Evolutionary conservation across 2,329 filamentous ascomycete species (phyloP).

Genomic region (Nothopassalora personata): DNA sequence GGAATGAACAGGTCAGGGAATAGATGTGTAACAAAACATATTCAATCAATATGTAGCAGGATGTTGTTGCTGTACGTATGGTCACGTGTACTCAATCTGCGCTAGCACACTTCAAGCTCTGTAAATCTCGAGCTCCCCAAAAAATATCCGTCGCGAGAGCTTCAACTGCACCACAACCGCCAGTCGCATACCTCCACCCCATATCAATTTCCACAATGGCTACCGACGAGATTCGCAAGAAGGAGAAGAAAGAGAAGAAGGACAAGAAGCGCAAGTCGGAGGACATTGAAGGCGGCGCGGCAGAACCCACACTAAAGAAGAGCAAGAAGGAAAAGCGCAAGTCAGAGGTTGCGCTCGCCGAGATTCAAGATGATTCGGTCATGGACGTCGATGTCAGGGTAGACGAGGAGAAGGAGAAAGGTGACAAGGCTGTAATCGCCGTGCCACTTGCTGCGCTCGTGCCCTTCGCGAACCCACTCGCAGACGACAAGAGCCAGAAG

Average conservation of each 20-base stretch:
- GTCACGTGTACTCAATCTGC: neutral
- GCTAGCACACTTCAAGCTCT: neutral
- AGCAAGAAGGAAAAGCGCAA: slow-evolving; percentile 56
- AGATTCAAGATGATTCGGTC: slow-evolving; percentile 27
- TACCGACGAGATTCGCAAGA: slow-evolving; percentile 37
- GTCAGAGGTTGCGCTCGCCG: slow-evolving; percentile 42
- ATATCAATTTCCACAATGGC: slow-evolving; percentile 27
- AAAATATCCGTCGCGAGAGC: neutral
- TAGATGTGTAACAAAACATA: neutral
- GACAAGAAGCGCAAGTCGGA: slow-evolving; percentile 35
- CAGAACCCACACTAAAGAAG: slow-evolving; percentile 32
- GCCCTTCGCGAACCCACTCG: slow-evolving; percentile 76
- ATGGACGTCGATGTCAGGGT: slow-evolving; percentile 27
- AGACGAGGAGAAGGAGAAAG: slow-evolving; percentile 41
- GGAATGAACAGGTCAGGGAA: neutral
- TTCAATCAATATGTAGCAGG: neutral
- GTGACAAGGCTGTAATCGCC: slow-evolving; percentile 38
- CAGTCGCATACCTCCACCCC: neutral
- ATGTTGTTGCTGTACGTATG: neutral
- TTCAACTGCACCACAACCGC: neutral
- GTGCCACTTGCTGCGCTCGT: slow-evolving; percentile 56
- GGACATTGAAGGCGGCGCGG: slow-evolving; percentile 23
- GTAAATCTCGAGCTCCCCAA: neutral
- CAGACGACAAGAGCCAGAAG: slow-evolving; percentile 68
- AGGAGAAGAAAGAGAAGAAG: slow-evolving; percentile 33